Evolutionary conservation across 176 grass and related monocot genomes (phyloP).

Genomic region (Oryza nivara): DNA sequence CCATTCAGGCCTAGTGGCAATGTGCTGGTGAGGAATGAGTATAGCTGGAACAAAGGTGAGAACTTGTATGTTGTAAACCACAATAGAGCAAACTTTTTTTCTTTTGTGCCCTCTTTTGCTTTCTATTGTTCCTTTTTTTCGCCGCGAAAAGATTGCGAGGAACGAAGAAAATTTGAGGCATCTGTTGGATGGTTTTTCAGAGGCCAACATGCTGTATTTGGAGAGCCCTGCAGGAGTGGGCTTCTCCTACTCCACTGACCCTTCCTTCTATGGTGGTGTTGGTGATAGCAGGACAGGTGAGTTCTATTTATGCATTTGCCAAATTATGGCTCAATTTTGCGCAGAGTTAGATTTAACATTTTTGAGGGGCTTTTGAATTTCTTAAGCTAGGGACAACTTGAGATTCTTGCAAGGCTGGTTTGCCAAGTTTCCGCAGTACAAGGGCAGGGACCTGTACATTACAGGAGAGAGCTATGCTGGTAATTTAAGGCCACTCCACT

Average conservation of each 20-base stretch:
- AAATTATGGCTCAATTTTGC: background rate
- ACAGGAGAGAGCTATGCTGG: constrained; percentile 98
- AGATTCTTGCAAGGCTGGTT: constrained; percentile 88
- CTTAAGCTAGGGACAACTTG: constrained; percentile 85
- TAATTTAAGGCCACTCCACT: constrained; percentile 31
- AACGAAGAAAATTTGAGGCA: background rate
- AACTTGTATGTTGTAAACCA: constrained; percentile 16
- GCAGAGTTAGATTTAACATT: background rate
- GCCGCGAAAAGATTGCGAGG: background rate
- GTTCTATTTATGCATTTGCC: background rate
- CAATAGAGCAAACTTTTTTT: constrained; percentile 5
- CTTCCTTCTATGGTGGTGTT: constrained; percentile 67
- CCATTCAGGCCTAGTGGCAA: constrained; percentile 86
- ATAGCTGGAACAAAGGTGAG: constrained; percentile 97
- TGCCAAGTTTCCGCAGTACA: constrained; percentile 83
- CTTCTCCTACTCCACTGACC: constrained; percentile 79
- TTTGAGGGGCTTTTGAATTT: constrained; percentile 2
- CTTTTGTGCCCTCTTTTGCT: background rate
- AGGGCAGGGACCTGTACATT: constrained; percentile 75
- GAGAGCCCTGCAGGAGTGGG: constrained; percentile 92
- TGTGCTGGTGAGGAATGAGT: constrained; percentile 73
- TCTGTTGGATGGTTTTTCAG: constrained; percentile 51
- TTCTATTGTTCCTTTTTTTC: constrained; percentile 22
- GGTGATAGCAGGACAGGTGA: constrained; percentile 83
- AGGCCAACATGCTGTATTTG: constrained; percentile 90